Evolutionary conservation across 192 early-diverging fungal species (phyloP).

Genomic region (Dissophora globulifera): DNA sequence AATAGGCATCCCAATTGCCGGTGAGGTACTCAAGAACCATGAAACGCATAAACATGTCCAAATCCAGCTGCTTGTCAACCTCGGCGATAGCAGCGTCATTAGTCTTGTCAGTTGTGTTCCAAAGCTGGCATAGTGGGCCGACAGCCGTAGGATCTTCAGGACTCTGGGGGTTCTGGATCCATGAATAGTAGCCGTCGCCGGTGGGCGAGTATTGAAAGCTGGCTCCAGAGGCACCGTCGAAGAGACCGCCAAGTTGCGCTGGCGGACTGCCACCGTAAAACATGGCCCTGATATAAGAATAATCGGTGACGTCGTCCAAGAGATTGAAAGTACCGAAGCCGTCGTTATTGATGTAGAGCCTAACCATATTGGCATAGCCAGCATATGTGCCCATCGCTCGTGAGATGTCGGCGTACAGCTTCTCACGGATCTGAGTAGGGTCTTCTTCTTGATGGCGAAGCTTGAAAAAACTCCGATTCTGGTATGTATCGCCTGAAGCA

Average conservation of each 20-base stretch:
- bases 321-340: slow-evolving; percentile 61
- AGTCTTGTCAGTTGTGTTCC: slow-evolving; percentile 27
- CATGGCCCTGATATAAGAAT: slow-evolving; percentile 56
- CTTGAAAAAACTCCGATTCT: slow-evolving; percentile 59
- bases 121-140: slow-evolving; percentile 29
- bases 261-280: slow-evolving; percentile 51
- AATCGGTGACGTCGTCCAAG: slow-evolving; percentile 55
- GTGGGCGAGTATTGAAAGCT: slow-evolving; percentile 45
- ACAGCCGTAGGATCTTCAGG: slow-evolving; percentile 37
- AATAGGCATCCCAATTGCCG: slow-evolving; percentile 62
- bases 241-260: slow-evolving; percentile 48
- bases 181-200: slow-evolving; percentile 28
- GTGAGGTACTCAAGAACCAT: slow-evolving; percentile 63
- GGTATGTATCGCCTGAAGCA: slow-evolving; percentile 14
- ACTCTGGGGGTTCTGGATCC: slow-evolving; percentile 31
- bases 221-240: slow-evolving; percentile 60
- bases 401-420: slow-evolving; percentile 57
- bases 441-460: slow-evolving; percentile 61
- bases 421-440: slow-evolving; percentile 64
- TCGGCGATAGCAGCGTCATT: slow-evolving; percentile 41
- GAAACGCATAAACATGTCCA: slow-evolving; percentile 56
- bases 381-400: slow-evolving; percentile 56
- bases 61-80: slow-evolving; percentile 46
- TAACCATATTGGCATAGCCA: slow-evolving; percentile 58
- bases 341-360: slow-evolving; percentile 57